Conservation (phyloP, 352 stramenopile genomes). For the Hyaloperonospora brassicae region DNA sequence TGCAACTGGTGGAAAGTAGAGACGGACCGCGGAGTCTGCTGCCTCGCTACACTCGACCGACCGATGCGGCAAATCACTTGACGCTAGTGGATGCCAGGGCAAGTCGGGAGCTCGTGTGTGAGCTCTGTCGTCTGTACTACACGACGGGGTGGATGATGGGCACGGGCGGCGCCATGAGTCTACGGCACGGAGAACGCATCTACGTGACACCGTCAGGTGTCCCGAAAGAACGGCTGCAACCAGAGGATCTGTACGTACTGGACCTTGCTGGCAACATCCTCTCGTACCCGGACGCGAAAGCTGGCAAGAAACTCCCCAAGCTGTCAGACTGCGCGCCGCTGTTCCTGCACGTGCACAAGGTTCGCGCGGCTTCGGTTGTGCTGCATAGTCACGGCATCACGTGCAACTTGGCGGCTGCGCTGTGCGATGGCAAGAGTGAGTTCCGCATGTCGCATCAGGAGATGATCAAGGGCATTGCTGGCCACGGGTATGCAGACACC, state of each 20-base stretch:
- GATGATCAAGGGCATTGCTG: constrained; percentile 95
- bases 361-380: constrained; percentile 66
- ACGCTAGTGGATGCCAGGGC: constrained; percentile 27
- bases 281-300: constrained; percentile 39
- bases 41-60: constrained; percentile 31
- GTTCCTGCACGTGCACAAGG: constrained; percentile 89
- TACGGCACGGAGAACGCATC: constrained; percentile 88
- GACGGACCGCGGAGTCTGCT: constrained; percentile 9
- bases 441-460: constrained; percentile 93
- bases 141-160: constrained; percentile 89
- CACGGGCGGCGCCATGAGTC: constrained; percentile 91
- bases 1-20: constrained; percentile 20
- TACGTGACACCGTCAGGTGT: constrained; percentile 95
- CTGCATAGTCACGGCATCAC: constrained; percentile 75
- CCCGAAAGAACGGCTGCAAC: constrained; percentile 93
- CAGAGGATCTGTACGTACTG: constrained; percentile 93
- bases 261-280: constrained; percentile 81
- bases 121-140: constrained; percentile 73
- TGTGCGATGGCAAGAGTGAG: constrained; percentile 76
- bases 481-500: constrained; percentile 88
- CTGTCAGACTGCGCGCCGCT: constrained; percentile 91
- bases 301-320: constrained; percentile 47
- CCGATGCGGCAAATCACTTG: constrained; percentile 38
- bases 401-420: constrained; percentile 85
- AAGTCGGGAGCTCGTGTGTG: constrained; percentile 60